These are phyloP conservation scores for Porpolomopsis calyptriformis DNA, from an alignment of 768 basidiomycete species.

Conservation along the genomic window DNA sequence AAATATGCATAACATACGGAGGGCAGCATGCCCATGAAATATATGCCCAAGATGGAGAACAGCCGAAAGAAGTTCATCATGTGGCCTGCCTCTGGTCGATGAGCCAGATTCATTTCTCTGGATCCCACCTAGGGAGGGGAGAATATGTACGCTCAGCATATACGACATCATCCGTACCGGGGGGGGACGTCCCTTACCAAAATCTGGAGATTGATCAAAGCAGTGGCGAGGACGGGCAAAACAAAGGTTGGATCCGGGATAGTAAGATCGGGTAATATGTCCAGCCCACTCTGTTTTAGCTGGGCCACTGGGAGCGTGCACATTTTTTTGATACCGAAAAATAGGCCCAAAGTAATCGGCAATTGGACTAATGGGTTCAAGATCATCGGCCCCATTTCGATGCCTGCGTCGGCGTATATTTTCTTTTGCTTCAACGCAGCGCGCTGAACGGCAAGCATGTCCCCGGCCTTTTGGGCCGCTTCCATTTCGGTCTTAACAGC, in stretches of 20 bases:
- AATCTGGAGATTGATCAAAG: slow-evolving; percentile 60
- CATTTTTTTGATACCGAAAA: slow-evolving; percentile 71
- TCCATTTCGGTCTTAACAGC: slow-evolving; percentile 26
- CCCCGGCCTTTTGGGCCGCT: slow-evolving; percentile 21
- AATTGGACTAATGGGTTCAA: slow-evolving; percentile 51
- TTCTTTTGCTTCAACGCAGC: slow-evolving; percentile 41
- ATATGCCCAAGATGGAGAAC: slow-evolving; percentile 38
- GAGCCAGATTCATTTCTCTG: slow-evolving; percentile 42
- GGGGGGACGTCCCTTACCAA: slow-evolving; percentile 39
- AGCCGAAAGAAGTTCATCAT: slow-evolving; percentile 57
- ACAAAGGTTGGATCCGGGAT: slow-evolving; percentile 64
- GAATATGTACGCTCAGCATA: no score
- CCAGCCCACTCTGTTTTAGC: slow-evolving; percentile 65
- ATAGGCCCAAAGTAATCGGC: slow-evolving; percentile 68
- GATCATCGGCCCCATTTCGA: slow-evolving; percentile 47
- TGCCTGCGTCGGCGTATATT: slow-evolving; percentile 56
- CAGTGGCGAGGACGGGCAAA: slow-evolving; percentile 51
- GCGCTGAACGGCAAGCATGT: slow-evolving; percentile 40
- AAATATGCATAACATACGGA: slow-evolving; percentile 37
- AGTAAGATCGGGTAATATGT: slow-evolving; percentile 69
- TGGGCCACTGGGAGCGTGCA: slow-evolving; percentile 63
- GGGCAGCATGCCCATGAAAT: slow-evolving; percentile 46
- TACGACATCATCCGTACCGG: not conserved
- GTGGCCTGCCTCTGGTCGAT: slow-evolving; percentile 50
- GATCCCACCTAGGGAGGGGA: slow-evolving; percentile 36